These are phyloP conservation scores for Pythium dissotocum DNA, from an alignment of 352 stramenopile species.

Conservation along the genomic window DNA sequence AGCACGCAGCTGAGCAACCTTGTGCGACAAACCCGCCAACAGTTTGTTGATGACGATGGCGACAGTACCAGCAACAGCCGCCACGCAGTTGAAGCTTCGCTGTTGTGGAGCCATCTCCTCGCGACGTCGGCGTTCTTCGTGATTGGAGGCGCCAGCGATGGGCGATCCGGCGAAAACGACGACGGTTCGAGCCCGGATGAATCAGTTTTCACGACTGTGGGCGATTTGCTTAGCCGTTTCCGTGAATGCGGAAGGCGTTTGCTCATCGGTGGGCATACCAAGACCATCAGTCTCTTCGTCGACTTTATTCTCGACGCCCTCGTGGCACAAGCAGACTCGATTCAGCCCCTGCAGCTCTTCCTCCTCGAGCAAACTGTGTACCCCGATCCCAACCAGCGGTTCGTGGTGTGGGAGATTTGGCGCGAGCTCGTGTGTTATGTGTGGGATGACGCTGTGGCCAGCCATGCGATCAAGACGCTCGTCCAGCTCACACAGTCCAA, in stretches of 20 bases:
- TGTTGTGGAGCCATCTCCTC: conserved; percentile 11
- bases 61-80: neutral
- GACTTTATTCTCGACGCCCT: conserved; percentile 41
- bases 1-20: conserved; percentile 15
- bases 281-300: conserved; percentile 31
- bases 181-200: neutral
- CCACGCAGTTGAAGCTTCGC: neutral
- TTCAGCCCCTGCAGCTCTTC: conserved; percentile 43
- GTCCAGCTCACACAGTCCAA: conserved; percentile 37
- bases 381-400: conserved; percentile 40
- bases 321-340: conserved; percentile 30
- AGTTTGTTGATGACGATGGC: conserved; percentile 17
- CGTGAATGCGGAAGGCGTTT: conserved; percentile 33
- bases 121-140: conserved; percentile 10
- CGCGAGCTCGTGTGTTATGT: conserved; percentile 56
- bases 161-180: neutral
- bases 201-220: conserved; percentile 16
- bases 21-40: conserved; percentile 16
- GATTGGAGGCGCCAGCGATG: conserved; percentile 6
- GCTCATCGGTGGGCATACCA: conserved; percentile 7
- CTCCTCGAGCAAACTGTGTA: conserved; percentile 58
- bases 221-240: conserved; percentile 42
- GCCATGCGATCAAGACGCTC: conserved; percentile 35
- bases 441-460: conserved; percentile 42
- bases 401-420: conserved; percentile 56